phyloP scores from a whole-genome alignment of 129 eudicot species.

The Centaurea solstitialis region DNA sequence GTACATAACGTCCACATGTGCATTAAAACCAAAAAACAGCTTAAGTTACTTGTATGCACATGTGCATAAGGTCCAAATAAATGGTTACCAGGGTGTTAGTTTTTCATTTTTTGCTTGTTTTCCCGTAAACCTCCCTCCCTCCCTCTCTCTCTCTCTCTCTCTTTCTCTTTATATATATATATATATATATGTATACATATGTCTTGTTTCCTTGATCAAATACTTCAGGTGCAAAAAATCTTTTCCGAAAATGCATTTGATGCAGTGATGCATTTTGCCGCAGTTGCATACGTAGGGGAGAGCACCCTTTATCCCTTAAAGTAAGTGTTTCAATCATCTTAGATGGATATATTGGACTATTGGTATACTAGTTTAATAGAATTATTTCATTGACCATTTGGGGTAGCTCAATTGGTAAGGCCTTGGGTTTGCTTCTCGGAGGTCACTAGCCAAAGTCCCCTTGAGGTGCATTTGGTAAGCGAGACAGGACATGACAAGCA shows the following conservation, averaged over 20 bases:
- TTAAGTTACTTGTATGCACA: too few species aligned
- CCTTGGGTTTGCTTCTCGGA: not conserved
- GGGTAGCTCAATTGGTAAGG: not conserved
- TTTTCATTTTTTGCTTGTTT: not conserved
- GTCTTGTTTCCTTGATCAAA: slow-evolving; percentile 40
- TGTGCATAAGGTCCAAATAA: too few species aligned
- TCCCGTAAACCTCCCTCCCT: not conserved
- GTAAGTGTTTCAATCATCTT: slow-evolving; percentile 26
- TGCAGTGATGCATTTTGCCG: slow-evolving; percentile 89
- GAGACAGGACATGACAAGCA: too few species aligned
- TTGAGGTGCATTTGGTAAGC: too few species aligned
- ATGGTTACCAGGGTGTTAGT: too few species aligned
- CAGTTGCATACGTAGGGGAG: slow-evolving; percentile 86
- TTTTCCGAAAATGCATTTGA: slow-evolving; percentile 74
- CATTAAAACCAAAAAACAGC: too few species aligned
- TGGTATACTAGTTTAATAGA: not conserved
- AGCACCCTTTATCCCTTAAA: slow-evolving; percentile 69
- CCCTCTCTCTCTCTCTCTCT: too few species aligned
- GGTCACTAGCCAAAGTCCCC: not conserved
- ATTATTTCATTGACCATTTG: not conserved
- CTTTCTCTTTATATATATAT: too few species aligned
- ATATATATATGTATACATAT: not conserved
- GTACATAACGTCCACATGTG: too few species aligned
- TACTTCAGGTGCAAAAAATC: slow-evolving; percentile 55
- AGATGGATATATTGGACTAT: not conserved